A percentile compares a stretch with the other conserved stretches of the same genome.
Evolutionary conservation across 495 filamentous ascomycete genomes (phyloP).

Genomic region (Trichocladium antarcticum): DNA sequence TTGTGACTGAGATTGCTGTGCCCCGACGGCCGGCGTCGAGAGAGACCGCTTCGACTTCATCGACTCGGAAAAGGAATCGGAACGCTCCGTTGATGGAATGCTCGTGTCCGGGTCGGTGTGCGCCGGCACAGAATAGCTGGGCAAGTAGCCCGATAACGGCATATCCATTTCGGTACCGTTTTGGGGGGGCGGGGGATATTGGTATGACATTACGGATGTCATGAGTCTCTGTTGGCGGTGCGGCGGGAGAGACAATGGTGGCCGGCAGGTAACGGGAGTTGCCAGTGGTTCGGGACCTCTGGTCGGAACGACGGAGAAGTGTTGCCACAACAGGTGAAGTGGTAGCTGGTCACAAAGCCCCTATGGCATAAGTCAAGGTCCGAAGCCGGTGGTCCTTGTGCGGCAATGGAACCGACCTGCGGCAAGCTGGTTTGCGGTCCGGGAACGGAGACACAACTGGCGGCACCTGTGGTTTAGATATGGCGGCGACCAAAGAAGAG

Average conservation of each 20-base stretch:
- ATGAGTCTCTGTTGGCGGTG: slow-evolving; percentile 29
- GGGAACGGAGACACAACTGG: neutral
- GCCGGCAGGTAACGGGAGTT: slow-evolving; percentile 17
- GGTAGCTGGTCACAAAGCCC: slow-evolving; percentile 5
- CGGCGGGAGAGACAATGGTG: slow-evolving; percentile 17
- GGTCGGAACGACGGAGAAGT: slow-evolving; percentile 17
- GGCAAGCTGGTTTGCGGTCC: slow-evolving; percentile 5
- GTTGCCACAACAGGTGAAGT: slow-evolving; percentile 6
- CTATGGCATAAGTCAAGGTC: slow-evolving; percentile 17
- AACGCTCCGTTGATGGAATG: slow-evolving; percentile 25
- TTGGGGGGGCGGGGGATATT: slow-evolving; percentile 38
- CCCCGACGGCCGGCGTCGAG: slow-evolving; percentile 57
- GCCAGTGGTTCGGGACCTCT: slow-evolving; percentile 17
- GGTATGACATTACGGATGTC: slow-evolving; percentile 43
- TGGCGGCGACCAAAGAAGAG: slow-evolving; percentile 8
- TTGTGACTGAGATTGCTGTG: slow-evolving; percentile 33
- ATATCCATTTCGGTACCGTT: slow-evolving; percentile 37
- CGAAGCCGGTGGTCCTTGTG: slow-evolving; percentile 1
- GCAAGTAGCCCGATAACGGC: slow-evolving; percentile 32
- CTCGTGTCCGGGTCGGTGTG: slow-evolving; percentile 29
- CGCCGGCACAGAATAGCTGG: slow-evolving; percentile 29
- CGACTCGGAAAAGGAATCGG: slow-evolving; percentile 28
- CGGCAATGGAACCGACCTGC: neutral
- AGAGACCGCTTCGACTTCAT: slow-evolving; percentile 49
- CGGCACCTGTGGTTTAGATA: slow-evolving; percentile 2